Evolutionary conservation across 2,329 filamentous ascomycete genomes (phyloP).

Genomic region (Sporothrix variecibatus): DNA sequence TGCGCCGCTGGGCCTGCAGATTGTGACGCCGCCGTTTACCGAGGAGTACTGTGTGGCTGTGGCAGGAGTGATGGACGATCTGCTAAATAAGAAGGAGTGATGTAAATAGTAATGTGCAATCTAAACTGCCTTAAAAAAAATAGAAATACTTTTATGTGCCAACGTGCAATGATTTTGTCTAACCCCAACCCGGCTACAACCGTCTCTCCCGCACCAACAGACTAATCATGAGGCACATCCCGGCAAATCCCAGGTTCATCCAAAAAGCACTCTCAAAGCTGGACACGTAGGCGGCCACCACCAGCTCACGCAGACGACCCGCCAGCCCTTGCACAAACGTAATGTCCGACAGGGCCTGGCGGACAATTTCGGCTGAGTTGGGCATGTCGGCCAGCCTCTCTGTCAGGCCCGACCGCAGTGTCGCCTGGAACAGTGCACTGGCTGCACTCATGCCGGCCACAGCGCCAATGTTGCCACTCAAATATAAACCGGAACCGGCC

Average conservation of each 20-base stretch:
- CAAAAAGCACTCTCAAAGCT: neutral
- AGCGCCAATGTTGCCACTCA: constrained; percentile 29
- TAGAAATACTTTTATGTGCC: too few relatives aligned
- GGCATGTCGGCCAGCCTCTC: neutral
- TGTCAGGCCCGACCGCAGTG: neutral
- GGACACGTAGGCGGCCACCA: neutral
- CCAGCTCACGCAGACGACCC: neutral
- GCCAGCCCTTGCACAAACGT: neutral
- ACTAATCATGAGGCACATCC: neutral
- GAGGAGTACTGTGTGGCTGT: constrained; percentile 17
- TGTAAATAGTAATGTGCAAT: too few relatives aligned
- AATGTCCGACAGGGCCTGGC: neutral
- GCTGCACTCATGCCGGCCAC: neutral
- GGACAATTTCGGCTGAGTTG: neutral
- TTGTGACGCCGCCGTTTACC: constrained; percentile 11
- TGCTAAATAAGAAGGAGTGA: neutral
- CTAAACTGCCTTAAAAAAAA: too few relatives aligned
- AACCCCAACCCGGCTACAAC: too few relatives aligned
- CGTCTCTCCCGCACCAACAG: neutral
- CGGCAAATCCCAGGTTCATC: neutral
- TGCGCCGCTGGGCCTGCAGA: constrained; percentile 12
- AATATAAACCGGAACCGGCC: constrained; percentile 46
- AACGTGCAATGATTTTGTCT: too few relatives aligned
- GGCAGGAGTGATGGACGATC: neutral
- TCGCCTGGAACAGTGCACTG: neutral